Evolutionary conservation across 805 yeast genomes (phyloP).

Genomic region (Saccharomyces mikatae): DNA sequence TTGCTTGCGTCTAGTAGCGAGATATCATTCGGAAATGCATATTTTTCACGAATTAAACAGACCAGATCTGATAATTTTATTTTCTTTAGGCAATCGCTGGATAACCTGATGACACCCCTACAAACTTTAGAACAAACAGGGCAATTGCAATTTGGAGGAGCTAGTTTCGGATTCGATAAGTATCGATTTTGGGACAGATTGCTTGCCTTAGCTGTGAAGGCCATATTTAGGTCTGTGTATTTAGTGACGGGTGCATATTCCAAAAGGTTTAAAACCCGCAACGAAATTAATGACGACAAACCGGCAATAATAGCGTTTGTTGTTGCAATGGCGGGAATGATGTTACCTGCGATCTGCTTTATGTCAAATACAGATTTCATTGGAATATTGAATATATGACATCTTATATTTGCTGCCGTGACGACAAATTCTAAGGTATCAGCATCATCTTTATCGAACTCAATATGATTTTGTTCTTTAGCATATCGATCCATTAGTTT

Average conservation of each 20-base stretch:
- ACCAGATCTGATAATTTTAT: constrained; percentile 46
- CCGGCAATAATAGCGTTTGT: constrained; percentile 96
- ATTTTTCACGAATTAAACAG: constrained; percentile 38
- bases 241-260: constrained; percentile 26
- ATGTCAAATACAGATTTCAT: constrained; percentile 72
- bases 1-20: constrained; percentile 28
- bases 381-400: constrained; percentile 61
- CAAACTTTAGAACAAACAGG: constrained; percentile 50
- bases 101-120: constrained; percentile 41
- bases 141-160: constrained; percentile 63
- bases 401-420: constrained; percentile 75
- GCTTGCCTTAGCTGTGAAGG: constrained; percentile 46
- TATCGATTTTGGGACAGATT: constrained; percentile 42
- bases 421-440: constrained; percentile 85
- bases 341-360: constrained; percentile 94
- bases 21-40: constrained; percentile 40
- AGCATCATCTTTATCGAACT: constrained; percentile 91
- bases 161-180: constrained; percentile 54
- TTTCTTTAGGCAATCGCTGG: constrained; percentile 14
- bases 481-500: constrained; percentile 43
- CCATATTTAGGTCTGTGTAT: constrained; percentile 36
- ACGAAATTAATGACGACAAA: constrained; percentile 65
- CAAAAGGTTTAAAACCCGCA: constrained; percentile 40
- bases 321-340: constrained; percentile 97
- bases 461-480: constrained; percentile 34